Evolutionary conservation across 306 rosid species (phyloP), one percentile per base, ranked within the genome.

Genomic region (Lithocarpus polystachyus): DNA sequence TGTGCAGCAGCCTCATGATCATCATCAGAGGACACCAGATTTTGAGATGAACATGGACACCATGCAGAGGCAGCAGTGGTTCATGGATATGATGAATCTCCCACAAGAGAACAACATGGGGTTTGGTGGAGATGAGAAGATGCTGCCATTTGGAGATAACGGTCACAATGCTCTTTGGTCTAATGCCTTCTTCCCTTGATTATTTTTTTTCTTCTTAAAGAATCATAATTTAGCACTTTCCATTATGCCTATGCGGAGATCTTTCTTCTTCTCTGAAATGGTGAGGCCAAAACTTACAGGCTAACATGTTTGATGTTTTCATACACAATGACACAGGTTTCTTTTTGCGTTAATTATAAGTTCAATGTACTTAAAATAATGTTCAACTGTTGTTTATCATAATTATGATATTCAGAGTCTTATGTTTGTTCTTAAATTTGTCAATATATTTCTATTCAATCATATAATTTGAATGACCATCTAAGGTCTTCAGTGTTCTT

Each of bases 121-220:
- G 22, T 68, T 67, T 18, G 72, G 71, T 18, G 84, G 61, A 22
- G 82, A 77, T 24, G 84, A 84, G 2, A 20, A 77, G 80, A 26
- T 80, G 19, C 31, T 72, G 33, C 70, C 71, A 0, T 62, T 67
- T 9, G 77, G 28, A 12, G 77, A 84, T 55, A 77, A 26, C 22
- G 61, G 14, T 61, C 33, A 33, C 48, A 59, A 37, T 60, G 20
- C 73, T 20, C 57, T 79, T 48, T 73, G 80, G 82, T 72, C 77
- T 6, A 81, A 43, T 61, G 80, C 75, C 18, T 74, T 77, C 51
- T 81, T 77, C 55, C 78, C 75, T 20, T 81, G 29, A 26, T n/a
- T n/a, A n/a, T n/a, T n/a, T n/a, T n/a, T n/a, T n/a, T n/a, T n/a
- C n/a, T n/a, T n/a, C n/a, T 33, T 33, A 56, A 56, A 20, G 20